Percentiles rank a stretch among this genome's conserved stretches.
phyloP scores from a whole-genome alignment of 2,329 filamentous ascomycete genomes.

The Penicillium janthinellum region DNA sequence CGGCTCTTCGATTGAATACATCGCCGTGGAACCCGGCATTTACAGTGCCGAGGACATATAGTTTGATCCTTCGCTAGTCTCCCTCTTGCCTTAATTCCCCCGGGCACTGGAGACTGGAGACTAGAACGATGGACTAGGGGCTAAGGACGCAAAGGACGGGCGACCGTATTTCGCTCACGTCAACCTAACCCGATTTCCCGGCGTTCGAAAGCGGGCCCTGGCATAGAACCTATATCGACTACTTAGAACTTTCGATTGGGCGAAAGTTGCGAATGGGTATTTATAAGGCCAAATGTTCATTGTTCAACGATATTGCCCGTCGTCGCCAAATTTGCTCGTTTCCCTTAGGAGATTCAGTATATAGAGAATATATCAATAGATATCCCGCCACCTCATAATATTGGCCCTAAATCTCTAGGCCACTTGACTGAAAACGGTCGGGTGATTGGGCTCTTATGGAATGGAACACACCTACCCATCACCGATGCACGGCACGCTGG shows the following conservation, averaged over 20 bases:
- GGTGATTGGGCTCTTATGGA: slow-evolving; percentile 46
- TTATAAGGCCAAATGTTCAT: slow-evolving; percentile 26
- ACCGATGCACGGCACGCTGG: slow-evolving; percentile 27
- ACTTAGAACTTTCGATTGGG: slow-evolving; percentile 22
- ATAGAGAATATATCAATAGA: slow-evolving; percentile 42
- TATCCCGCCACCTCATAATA: slow-evolving; percentile 30
- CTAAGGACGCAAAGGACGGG: slow-evolving; percentile 15
- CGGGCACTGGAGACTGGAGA: slow-evolving; percentile 17
- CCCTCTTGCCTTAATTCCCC: slow-evolving; percentile 28
- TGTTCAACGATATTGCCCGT: slow-evolving; percentile 19
- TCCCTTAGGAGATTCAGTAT: slow-evolving; percentile 41
- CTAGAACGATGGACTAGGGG: slow-evolving; percentile 34
- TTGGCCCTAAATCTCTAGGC: slow-evolving; percentile 44
- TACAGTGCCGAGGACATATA: slow-evolving; percentile 33
- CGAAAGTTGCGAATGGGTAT: slow-evolving; percentile 28
- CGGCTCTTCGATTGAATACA: slow-evolving; percentile 29
- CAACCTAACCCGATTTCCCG: slow-evolving; percentile 22
- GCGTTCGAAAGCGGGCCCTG: slow-evolving; percentile 22
- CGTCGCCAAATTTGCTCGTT: slow-evolving; percentile 44
- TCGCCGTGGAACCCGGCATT: slow-evolving; percentile 30
- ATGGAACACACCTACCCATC: slow-evolving; percentile 29
- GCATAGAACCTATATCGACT: slow-evolving; percentile 27
- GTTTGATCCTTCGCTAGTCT: slow-evolving; percentile 30
- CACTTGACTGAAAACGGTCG: slow-evolving; percentile 43
- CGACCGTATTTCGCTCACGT: slow-evolving; percentile 25